Base-by-base conservation (phyloP, 73 alveolate species). In the Paramecium primaurelia region DNA sequence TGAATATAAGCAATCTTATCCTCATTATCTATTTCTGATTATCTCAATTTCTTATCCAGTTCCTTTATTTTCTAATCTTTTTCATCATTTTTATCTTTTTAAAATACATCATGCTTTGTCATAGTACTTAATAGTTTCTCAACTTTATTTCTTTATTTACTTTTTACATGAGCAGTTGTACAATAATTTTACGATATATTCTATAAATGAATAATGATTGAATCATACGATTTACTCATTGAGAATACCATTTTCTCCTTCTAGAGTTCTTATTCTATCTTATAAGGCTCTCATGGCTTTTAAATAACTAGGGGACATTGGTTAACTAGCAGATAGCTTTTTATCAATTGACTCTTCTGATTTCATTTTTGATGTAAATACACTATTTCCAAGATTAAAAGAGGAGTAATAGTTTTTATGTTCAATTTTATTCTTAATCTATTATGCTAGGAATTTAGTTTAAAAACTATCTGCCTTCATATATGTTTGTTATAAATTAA, bases 221-320 rank as follows among this genome's bases (percentile, higher is more conserved):
- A 20, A 64, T 28, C 84, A 32, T 64, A 64, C 84, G 0, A 64
- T 64, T 64, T 64, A 64, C 22, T 64, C 84, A 64, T 64, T 64
- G 26, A 64, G 28, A 64, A 64, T 73, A 10, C 59, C 58, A 36
- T 73, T 73, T 40, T 73, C 87, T 40, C 59, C 59, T 40, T 73
- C 87, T 73, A 73, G 10, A 12, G 59, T 73, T 73, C 59, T 73
- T 36, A 73, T 40, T n/a, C 59, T 32, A 73, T 73, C 87, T 73
- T 73, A 38, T 36, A 73, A 38, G 16, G 87, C 87, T 36, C 22
- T 73, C 87, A 73, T 73, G 2, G 87, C 87, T 68, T 37, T 73
- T n/a, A 73, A 73, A 38, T 73, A 73, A 73, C 87, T 73, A 30
- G 87, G 87, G 0, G 87, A 73, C 59, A 40, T 73, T n/a, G 84